Conservation (phyloP, 108 stramenopile species). For the Nannochloropsis oceanica region DNA sequence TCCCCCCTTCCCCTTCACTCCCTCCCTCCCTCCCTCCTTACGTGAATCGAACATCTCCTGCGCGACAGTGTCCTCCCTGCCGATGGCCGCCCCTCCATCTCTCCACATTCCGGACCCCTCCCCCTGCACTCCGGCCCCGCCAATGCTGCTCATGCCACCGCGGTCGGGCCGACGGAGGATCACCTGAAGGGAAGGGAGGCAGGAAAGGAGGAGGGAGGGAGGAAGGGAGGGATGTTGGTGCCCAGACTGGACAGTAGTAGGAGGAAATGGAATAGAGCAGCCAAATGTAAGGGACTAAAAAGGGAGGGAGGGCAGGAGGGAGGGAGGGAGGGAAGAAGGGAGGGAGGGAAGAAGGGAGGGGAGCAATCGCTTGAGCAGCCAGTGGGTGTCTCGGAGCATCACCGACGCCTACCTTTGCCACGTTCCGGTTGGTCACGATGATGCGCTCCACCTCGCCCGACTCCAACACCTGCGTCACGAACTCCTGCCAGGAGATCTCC, state of each 20-base stretch:
- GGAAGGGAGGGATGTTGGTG: background rate
- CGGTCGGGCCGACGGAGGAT: background rate
- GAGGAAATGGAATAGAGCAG: background rate
- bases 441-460: constrained; percentile 71
- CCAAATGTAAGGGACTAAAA: background rate
- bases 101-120: background rate
- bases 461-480: constrained; percentile 56
- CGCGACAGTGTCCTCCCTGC: background rate
- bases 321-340: background rate
- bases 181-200: background rate
- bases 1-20: background rate
- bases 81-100: background rate
- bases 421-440: constrained; percentile 68
- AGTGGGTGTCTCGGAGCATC: constrained; percentile 3
- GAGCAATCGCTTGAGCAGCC: background rate
- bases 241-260: background rate
- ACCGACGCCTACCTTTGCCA: constrained; percentile 58
- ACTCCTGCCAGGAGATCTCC: constrained; percentile 65
- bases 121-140: background rate
- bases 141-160: background rate
- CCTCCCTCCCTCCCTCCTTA: background rate
- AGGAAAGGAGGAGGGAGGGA: background rate
- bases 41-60: background rate
- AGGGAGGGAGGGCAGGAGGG: background rate
- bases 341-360: background rate